A percentile compares a stretch with the other conserved stretches of the same genome.
Evolutionary conservation across 805 yeast genomes (phyloP).

Genomic region (Kodamaea nitidulidarum): DNA sequence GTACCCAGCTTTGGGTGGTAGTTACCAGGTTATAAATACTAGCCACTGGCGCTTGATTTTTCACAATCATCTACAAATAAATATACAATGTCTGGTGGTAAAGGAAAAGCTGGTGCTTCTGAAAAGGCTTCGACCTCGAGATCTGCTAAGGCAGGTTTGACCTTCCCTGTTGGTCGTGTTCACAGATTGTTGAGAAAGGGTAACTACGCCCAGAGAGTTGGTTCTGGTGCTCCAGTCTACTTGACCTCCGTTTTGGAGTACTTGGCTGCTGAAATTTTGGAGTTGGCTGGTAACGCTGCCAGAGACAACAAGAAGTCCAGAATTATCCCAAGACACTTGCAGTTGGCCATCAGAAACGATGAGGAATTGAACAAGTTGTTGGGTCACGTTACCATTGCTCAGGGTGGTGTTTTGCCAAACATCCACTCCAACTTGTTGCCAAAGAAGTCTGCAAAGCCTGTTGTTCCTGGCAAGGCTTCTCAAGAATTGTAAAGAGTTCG

Average conservation of each 20-base stretch:
- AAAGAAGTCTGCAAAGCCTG: constrained; percentile 61
- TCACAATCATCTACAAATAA: background rate
- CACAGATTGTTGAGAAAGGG: constrained; percentile 96
- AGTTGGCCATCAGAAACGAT: constrained; percentile 97
- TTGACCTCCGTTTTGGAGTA: constrained; percentile 96
- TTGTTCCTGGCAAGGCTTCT: constrained; percentile 57
- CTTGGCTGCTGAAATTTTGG: constrained; percentile 95
- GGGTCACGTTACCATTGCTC: constrained; percentile 83
- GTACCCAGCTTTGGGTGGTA: constrained; percentile 2
- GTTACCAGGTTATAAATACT: background rate
- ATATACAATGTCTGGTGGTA: constrained; percentile 71
- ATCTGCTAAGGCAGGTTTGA: constrained; percentile 97
- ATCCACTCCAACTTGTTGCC: constrained; percentile 90
- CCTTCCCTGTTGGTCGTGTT: constrained; percentile 99
- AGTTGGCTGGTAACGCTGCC: constrained; percentile 98
- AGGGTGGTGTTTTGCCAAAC: constrained; percentile 99
- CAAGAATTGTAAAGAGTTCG: constrained; percentile 51
- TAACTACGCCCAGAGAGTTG: constrained; percentile 97
- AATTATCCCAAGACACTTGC: constrained; percentile 98
- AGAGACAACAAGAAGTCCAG: constrained; percentile 64
- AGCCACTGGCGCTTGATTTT: background rate
- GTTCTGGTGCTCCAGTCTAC: constrained; percentile 99
- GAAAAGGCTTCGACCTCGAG: constrained; percentile 96
- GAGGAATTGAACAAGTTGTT: constrained; percentile 95
- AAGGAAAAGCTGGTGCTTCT: constrained; percentile 90